phyloP scores from a whole-genome alignment of 768 basidiomycete genomes.

The Trametes coccinea region DNA sequence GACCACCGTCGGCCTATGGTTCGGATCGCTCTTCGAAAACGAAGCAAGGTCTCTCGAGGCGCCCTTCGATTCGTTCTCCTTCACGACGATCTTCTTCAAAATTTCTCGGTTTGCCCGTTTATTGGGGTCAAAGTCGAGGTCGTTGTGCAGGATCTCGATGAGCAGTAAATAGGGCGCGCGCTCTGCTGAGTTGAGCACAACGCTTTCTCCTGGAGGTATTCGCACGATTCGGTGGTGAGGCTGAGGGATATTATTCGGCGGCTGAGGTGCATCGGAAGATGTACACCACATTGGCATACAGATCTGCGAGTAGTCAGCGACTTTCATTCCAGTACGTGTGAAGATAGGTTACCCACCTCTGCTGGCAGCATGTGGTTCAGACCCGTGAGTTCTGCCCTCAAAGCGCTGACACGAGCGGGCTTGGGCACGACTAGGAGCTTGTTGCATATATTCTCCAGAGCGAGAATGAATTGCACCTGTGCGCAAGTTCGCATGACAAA shows the following conservation, averaged over 20 bases:
- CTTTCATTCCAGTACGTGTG: neutral
- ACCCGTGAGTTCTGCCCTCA: slow-evolving; percentile 92
- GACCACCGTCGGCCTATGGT: slow-evolving; percentile 3
- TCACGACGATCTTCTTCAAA: slow-evolving; percentile 70
- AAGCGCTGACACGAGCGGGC: slow-evolving; percentile 92
- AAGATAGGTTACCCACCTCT: slow-evolving; percentile 57
- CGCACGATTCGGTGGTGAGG: slow-evolving; percentile 95
- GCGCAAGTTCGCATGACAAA: slow-evolving; percentile 15
- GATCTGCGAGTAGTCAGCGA: slow-evolving; percentile 45
- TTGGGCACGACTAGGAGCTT: slow-evolving; percentile 88
- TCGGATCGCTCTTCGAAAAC: slow-evolving; percentile 25
- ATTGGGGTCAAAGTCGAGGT: slow-evolving; percentile 89
- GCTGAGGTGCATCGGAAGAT: slow-evolving; percentile 59
- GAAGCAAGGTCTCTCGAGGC: slow-evolving; percentile 53
- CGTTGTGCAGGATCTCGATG: slow-evolving; percentile 86
- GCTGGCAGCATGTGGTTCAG: slow-evolving; percentile 96
- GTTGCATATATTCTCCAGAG: slow-evolving; percentile 91
- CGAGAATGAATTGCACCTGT: slow-evolving; percentile 83
- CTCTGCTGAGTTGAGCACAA: slow-evolving; percentile 97
- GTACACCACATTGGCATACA: slow-evolving; percentile 89
- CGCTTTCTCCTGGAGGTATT: slow-evolving; percentile 96
- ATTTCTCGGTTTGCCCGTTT: slow-evolving; percentile 85
- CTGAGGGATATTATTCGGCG: slow-evolving; percentile 43
- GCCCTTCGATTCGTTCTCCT: slow-evolving; percentile 62
- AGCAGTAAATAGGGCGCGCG: slow-evolving; percentile 91